These are phyloP conservation scores for Thielaviopsis musarum DNA, from an alignment of 2,329 filamentous ascomycete species.

Conservation along the genomic window DNA sequence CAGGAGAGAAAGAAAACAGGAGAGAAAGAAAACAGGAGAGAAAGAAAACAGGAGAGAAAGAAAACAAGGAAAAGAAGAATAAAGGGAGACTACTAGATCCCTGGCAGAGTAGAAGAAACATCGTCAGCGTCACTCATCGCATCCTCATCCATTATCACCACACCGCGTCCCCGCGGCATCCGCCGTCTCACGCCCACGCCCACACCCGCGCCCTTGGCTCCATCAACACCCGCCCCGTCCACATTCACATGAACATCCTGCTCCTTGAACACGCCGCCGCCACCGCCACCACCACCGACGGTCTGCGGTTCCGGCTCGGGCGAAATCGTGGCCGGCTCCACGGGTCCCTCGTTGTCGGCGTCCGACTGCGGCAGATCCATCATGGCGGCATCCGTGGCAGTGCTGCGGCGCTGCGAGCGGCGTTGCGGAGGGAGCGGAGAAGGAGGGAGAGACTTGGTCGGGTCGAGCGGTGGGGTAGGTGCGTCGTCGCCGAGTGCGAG, in stretches of 20 bases:
- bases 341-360: neutral
- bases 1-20: neutral
- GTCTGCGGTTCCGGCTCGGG: neutral
- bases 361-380: constrained; percentile 6
- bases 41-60: neutral
- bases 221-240: too few species aligned
- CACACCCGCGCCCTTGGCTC: too few species aligned
- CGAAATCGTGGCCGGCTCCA: constrained; percentile 3
- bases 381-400: neutral
- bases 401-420: neutral
- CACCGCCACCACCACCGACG: too few species aligned
- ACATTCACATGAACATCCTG: too few species aligned
- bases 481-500: constrained; percentile 7
- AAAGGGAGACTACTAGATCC: neutral
- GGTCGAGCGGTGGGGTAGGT: constrained; percentile 6
- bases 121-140: constrained; percentile 2
- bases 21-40: neutral
- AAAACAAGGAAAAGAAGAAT: neutral
- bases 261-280: too few species aligned
- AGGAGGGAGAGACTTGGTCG: constrained; percentile 1
- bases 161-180: neutral
- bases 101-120: neutral
- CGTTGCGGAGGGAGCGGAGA: neutral
- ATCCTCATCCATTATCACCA: constrained; percentile 4
- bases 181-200: too few species aligned